phyloP scores from a whole-genome alignment of 164 flowering plant genomes.

The Magnolia kwangsiensis region DNA sequence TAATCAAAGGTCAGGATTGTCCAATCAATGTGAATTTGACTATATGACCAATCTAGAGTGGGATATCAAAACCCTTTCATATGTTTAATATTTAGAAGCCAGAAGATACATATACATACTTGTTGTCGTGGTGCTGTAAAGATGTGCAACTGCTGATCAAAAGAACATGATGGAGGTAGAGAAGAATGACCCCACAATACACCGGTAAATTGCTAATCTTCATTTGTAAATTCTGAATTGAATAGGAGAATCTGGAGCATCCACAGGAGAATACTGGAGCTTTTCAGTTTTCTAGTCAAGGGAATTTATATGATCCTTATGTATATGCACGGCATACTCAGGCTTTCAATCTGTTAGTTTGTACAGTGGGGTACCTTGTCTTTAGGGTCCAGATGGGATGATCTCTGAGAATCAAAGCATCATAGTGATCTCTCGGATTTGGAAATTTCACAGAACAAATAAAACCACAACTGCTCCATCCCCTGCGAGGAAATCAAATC shows the following conservation, averaged over 20 bases:
- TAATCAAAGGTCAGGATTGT: no score
- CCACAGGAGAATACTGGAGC: neutral
- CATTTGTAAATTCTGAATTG: neutral
- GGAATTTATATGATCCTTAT: neutral
- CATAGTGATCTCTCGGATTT: no score
- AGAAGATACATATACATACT: neutral
- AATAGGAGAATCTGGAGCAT: neutral
- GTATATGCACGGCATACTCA: no score
- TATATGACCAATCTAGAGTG: no score
- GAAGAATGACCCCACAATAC: slow-evolving; percentile 1
- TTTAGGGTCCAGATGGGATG: no score
- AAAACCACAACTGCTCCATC: no score
- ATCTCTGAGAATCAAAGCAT: no score
- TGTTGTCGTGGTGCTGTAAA: neutral
- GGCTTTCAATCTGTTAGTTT: no score
- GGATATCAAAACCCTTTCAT: neutral
- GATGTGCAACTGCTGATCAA: neutral
- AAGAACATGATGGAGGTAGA: neutral
- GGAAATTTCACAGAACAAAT: no score
- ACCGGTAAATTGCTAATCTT: neutral
- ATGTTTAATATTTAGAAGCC: neutral
- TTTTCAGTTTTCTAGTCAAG: neutral
- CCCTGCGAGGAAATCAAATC: no score
- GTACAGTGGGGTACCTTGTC: no score
- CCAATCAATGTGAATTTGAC: no score